Percentiles rank a stretch among this genome's conserved stretches.
Conservation (phyloP, 1,284 basidiomycete species). For the Cystobasidium sp. region DNA sequence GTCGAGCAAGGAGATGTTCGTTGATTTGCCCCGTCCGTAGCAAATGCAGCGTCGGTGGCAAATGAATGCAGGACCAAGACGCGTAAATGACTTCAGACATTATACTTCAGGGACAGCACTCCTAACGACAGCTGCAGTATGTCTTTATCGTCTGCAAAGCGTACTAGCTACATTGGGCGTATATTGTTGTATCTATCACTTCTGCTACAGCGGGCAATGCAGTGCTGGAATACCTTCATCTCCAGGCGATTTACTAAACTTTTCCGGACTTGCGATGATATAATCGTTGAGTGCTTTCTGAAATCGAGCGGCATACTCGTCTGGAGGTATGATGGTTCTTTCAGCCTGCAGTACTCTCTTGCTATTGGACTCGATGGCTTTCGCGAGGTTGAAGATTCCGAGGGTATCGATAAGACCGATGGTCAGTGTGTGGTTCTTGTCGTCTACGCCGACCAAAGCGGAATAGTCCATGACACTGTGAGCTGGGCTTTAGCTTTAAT, state of each 20-base stretch:
- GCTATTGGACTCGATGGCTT: conserved; percentile 29
- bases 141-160: neutral
- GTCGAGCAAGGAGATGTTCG: neutral
- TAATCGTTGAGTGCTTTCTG: conserved; percentile 27
- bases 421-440: conserved; percentile 15
- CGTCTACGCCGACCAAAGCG: conserved; percentile 31
- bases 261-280: conserved; percentile 32
- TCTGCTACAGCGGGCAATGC: conserved; percentile 23
- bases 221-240: conserved; percentile 19
- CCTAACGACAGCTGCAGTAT: neutral
- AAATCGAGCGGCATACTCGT: conserved; percentile 34
- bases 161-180: neutral
- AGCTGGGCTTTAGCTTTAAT: neutral
- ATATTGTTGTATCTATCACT: neutral
- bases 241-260: conserved; percentile 29
- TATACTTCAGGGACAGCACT: neutral
- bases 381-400: conserved; percentile 33
- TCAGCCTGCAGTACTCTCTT: conserved; percentile 28
- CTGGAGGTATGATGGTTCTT: conserved; percentile 29
- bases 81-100: neutral
- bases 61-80: neutral
- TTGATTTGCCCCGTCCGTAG: neutral
- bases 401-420: conserved; percentile 34
- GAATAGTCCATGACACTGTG: conserved; percentile 36
- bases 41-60: conserved; percentile 4